Base-by-base conservation (phyloP, 2,329 filamentous ascomycete species). In the Venturia oleaginea region DNA sequence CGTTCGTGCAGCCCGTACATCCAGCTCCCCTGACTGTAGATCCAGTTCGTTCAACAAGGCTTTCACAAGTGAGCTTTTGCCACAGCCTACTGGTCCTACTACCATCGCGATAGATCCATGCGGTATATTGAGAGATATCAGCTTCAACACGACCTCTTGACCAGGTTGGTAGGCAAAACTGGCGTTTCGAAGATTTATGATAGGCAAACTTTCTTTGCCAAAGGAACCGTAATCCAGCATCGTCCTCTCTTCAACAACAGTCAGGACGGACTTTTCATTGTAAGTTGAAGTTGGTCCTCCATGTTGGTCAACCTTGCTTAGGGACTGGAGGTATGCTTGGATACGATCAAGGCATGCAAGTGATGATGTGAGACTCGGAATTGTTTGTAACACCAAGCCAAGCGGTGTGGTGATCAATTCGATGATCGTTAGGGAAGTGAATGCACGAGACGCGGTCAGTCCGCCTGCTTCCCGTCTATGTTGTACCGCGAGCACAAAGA, bases 21-120 rank as follows among this genome's bases (percentile, higher is more conserved):
- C 48, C 22, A 68, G 59, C 32, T 61, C 42, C 43, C 67, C 69
- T 17, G 59, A 64, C 10, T 24, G 30, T 11, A 64, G 7, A 1
- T 59, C 61, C 3, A 65, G 64, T 30, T 71, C 70, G 13, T 69
- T 68, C 1, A 71, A 48, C 6, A 71, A 22, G 6, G 64, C 66
- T 22, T 64, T 63, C 27, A 71, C 55, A 6, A 72, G 61, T 1
- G 67, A 69, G 6, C 69, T 68, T 57, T 72, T 72, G 7, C 70
- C 70, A 6, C 66, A 66, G 7, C 63, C 70, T 19, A 71, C 69
- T 22, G 70, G 67, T 4, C 70, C 70, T 17, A 66, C 54, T 22
- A 69, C 48, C 11, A 64, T 67, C 5, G 63, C 66, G 27, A 72
- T 15, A 7, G 57, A 38, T 17, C 4, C 57, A 40, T 17, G 34